Conservation (phyloP, 1,284 basidiomycete species). For the Violaceomyces palustris region DNA sequence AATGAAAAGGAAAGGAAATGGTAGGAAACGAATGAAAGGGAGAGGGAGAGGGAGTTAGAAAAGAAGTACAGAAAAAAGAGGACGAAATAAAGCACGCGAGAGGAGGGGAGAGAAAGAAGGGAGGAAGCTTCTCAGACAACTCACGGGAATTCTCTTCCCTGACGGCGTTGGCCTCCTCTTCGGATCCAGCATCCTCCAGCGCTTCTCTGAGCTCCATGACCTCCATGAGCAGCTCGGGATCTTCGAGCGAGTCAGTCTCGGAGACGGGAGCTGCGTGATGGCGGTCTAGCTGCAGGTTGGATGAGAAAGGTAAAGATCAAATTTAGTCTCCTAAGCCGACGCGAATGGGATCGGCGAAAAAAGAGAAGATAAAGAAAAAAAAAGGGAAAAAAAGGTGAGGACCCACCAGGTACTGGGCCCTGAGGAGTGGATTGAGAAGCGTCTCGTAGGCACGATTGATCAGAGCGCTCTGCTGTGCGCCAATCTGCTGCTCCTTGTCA, state of each 20-base stretch:
- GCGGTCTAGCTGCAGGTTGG: conserved; percentile 18
- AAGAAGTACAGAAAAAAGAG: too few species aligned
- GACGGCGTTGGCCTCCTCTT: conserved; percentile 36
- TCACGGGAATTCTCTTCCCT: conserved; percentile 21
- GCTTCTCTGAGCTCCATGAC: conserved; percentile 48
- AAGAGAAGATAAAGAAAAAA: neutral
- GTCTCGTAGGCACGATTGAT: conserved; percentile 51
- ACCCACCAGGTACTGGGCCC: conserved; percentile 38
- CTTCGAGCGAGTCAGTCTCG: conserved; percentile 41
- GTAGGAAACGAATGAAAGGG: too few species aligned
- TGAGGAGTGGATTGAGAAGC: conserved; percentile 34
- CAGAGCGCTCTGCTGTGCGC: conserved; percentile 42
- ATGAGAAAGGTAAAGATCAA: neutral
- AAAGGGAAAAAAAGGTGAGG: neutral
- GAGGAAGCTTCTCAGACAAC: neutral
- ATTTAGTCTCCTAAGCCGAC: too few species aligned
- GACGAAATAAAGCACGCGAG: too few species aligned
- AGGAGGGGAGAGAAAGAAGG: too few species aligned
- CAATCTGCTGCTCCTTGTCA: conserved; percentile 42
- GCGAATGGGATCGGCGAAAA: too few species aligned
- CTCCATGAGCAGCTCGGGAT: conserved; percentile 46
- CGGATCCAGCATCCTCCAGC: conserved; percentile 35
- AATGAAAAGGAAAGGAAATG: too few species aligned
- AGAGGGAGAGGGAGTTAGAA: too few species aligned
- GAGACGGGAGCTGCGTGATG: conserved; percentile 13